A percentile compares a stretch with the other conserved stretches of the same genome.
Evolutionary conservation across 1,139 yeast species (phyloP).

Genomic region (Candida sojae): DNA sequence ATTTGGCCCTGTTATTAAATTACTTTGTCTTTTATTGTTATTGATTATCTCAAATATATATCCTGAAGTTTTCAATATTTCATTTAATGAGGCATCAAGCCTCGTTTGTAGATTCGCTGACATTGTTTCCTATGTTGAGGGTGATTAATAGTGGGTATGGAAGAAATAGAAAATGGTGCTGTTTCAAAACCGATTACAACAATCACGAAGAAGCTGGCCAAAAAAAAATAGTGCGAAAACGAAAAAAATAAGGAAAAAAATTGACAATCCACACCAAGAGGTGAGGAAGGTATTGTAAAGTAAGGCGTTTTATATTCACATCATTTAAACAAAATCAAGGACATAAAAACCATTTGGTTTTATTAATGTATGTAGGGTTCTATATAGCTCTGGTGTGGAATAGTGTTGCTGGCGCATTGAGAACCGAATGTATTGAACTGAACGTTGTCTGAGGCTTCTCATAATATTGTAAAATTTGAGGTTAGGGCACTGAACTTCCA

Average conservation of each 20-base stretch:
- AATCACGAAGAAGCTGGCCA: too few relatives aligned
- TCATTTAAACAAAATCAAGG: neutral
- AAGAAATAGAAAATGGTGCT: neutral
- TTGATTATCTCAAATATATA: conserved; percentile 47
- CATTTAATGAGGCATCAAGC: conserved; percentile 42
- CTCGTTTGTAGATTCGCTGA: conserved; percentile 44
- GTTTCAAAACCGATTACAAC: neutral
- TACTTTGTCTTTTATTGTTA: conserved; percentile 44
- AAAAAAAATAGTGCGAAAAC: too few relatives aligned
- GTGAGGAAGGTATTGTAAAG: too few relatives aligned
- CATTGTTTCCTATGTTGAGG: conserved; percentile 7
- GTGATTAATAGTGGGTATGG: neutral
- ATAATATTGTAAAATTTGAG: neutral
- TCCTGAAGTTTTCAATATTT: conserved; percentile 45
- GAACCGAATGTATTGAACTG: neutral
- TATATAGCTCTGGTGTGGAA: neutral
- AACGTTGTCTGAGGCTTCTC: neutral
- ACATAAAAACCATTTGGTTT: neutral
- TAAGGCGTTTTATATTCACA: too few relatives aligned
- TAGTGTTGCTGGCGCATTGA: neutral
- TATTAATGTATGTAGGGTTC: neutral
- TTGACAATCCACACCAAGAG: too few relatives aligned
- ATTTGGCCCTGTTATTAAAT: conserved; percentile 45
- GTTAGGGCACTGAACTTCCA: neutral
- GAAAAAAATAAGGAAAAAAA: too few relatives aligned